Evolutionary conservation across 768 basidiomycete species (phyloP), one percentile per base, ranked within the genome.

Genomic region (Jaapia argillacea): DNA sequence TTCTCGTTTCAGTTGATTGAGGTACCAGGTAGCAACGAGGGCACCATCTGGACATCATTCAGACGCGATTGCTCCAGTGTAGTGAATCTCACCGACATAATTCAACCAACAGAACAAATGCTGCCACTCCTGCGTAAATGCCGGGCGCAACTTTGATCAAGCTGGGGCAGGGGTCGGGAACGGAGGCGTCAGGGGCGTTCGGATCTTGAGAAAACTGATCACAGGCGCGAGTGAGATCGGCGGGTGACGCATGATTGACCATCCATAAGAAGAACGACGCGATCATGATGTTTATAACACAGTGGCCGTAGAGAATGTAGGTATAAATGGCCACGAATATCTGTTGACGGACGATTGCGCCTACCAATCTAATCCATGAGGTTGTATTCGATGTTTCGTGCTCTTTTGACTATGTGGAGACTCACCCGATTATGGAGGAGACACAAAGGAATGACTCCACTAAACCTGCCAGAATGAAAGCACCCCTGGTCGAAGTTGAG

Each of bases 341-440:
- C 58, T 77, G 77, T 52, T 81, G 81, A 53, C 74, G 72, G 31
- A 75, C 72, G 43, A 81, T 64, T 1, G 69, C 70, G n/a, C 81
- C 81, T 24, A 79, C 66, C 42, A 84, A 71, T 16, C 81, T 83
- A 53, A 35, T 33, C 31, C 7, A 36, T 26, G 27, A 22, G 27
- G 39, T 44, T 24, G 45, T 10, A 48, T 44, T 16, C 13, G n/a
- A n/a, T n/a, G n/a, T n/a, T n/a, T n/a, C n/a, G n/a, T n/a, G n/a
- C n/a, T n/a, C n/a, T n/a, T n/a, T n/a, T n/a, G n/a, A n/a, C 35
- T 7, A 37, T 18, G 38, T 4, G 4, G 13, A n/a, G 20, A 54
- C 65, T 45, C 49, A 81, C 81, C 81, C 81, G 5, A 80, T 50
- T 12, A 67, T 58, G 4, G 79, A 81, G 1, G 67, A 73, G 13